Conservation (phyloP, 2,329 filamentous ascomycete species). For the Paecilomyces dactylethromorphus region DNA sequence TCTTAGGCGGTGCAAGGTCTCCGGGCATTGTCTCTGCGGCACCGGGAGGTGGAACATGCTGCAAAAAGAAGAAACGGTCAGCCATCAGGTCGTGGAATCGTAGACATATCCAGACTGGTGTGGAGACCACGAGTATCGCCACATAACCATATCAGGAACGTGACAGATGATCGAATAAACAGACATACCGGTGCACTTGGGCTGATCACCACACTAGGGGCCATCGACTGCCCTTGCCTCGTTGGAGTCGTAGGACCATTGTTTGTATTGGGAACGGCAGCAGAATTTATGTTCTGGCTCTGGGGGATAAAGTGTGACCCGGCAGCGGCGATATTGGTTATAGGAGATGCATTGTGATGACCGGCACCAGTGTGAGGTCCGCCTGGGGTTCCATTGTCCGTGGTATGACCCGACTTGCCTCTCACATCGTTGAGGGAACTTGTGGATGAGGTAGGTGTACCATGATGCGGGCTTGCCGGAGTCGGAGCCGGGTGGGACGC, state of each 20-base stretch:
- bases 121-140: neutral
- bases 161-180: slow-evolving; percentile 3
- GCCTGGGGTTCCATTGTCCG: slow-evolving; percentile 28
- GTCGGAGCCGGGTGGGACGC: slow-evolving; percentile 43
- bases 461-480: slow-evolving; percentile 54
- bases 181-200: slow-evolving; percentile 79
- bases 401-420: slow-evolving; percentile 60
- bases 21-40: slow-evolving; percentile 97
- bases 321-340: slow-evolving; percentile 20
- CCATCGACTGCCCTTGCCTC: slow-evolving; percentile 56
- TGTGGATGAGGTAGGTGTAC: slow-evolving; percentile 81
- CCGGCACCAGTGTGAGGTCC: slow-evolving; percentile 16
- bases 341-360: slow-evolving; percentile 17
- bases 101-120: neutral
- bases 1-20: slow-evolving; percentile 92
- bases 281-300: slow-evolving; percentile 20
- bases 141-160: neutral
- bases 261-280: slow-evolving; percentile 28
- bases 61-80: slow-evolving; percentile 3
- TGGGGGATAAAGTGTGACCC: slow-evolving; percentile 34
- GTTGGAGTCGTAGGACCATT: slow-evolving; percentile 56
- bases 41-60: slow-evolving; percentile 90
- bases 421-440: slow-evolving; percentile 79
- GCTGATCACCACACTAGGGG: slow-evolving; percentile 89
- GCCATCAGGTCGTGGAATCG: neutral